A percentile compares a stretch with the other conserved stretches of the same genome.
Evolutionary conservation across 225 moss, liverwort and hornwort genomes (phyloP).

Genomic region (Polytrichum commune): DNA sequence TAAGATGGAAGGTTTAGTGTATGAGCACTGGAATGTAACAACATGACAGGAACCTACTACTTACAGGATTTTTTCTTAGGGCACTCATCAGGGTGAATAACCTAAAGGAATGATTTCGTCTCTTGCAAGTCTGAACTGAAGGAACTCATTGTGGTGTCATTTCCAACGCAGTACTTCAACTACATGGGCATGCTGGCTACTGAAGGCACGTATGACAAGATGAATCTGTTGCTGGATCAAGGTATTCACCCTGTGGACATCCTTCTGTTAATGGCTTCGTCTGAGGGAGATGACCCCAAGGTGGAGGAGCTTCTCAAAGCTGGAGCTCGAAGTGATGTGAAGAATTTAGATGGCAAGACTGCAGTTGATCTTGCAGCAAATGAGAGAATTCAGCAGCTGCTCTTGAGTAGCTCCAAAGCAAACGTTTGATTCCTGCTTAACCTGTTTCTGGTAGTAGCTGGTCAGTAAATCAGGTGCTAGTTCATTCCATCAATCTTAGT

Average conservation of each 20-base stretch:
- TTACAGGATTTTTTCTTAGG: too few relatives aligned
- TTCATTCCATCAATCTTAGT: constrained; percentile 16
- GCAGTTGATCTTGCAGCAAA: constrained; percentile 70
- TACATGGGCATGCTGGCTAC: constrained; percentile 99
- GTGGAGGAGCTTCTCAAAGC: constrained; percentile 83
- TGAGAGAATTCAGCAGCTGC: constrained; percentile 66
- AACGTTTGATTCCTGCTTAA: constrained; percentile 10
- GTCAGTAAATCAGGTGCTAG: constrained; percentile 20
- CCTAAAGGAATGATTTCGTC: too few relatives aligned
- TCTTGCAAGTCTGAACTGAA: too few relatives aligned
- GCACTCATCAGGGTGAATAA: too few relatives aligned
- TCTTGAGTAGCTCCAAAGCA: constrained; percentile 57
- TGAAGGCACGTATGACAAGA: constrained; percentile 90
- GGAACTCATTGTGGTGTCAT: background rate
- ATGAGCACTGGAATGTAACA: too few relatives aligned
- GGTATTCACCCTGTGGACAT: constrained; percentile 85
- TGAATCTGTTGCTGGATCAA: constrained; percentile 67
- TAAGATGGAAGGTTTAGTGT: too few relatives aligned
- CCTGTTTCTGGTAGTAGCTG: constrained; percentile 11
- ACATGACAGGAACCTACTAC: too few relatives aligned
- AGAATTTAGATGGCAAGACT: constrained; percentile 66
- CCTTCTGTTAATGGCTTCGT: constrained; percentile 76
- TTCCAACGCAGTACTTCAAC: constrained; percentile 75
- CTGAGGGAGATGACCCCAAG: constrained; percentile 86
- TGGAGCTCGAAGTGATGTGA: constrained; percentile 64